Conservation (phyloP, 805 yeast species). For the Zygosaccharomyces siamensis region DNA sequence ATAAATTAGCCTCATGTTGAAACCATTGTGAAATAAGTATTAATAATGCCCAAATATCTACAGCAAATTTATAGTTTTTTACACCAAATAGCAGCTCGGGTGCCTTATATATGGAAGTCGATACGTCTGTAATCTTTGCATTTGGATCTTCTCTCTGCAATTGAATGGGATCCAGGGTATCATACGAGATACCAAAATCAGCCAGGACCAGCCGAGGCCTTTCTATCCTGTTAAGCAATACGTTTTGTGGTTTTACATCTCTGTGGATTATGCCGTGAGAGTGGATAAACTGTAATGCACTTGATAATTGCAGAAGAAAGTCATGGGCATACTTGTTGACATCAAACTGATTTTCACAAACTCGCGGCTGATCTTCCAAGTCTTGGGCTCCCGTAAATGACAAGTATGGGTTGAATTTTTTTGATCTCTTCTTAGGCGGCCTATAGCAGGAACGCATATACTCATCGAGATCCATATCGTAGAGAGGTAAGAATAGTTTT, state of each 20-base stretch:
- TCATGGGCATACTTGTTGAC: constrained; percentile 19
- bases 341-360: constrained; percentile 21
- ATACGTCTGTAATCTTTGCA: constrained; percentile 45
- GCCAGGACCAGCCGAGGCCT: constrained; percentile 50
- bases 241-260: constrained; percentile 90
- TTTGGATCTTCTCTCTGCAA: constrained; percentile 24
- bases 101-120: constrained; percentile 67
- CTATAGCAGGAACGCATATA: constrained; percentile 19
- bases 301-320: constrained; percentile 67
- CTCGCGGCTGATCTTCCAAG: neutral
- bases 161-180: constrained; percentile 23
- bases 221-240: constrained; percentile 49
- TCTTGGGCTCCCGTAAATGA: neutral
- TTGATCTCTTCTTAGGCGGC: constrained; percentile 2
- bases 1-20: constrained; percentile 28
- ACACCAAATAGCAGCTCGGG: constrained; percentile 70
- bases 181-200: constrained; percentile 66
- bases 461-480: constrained; percentile 17
- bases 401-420: constrained; percentile 22
- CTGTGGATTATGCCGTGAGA: constrained; percentile 87
- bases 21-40: constrained; percentile 53
- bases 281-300: constrained; percentile 77
- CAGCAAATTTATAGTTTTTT: constrained; percentile 45
- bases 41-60: constrained; percentile 74
- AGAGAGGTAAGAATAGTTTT: constrained; percentile 19